These are phyloP conservation scores for Viola odorata DNA, from an alignment of 345 rosid species.

Conservation along the genomic window DNA sequence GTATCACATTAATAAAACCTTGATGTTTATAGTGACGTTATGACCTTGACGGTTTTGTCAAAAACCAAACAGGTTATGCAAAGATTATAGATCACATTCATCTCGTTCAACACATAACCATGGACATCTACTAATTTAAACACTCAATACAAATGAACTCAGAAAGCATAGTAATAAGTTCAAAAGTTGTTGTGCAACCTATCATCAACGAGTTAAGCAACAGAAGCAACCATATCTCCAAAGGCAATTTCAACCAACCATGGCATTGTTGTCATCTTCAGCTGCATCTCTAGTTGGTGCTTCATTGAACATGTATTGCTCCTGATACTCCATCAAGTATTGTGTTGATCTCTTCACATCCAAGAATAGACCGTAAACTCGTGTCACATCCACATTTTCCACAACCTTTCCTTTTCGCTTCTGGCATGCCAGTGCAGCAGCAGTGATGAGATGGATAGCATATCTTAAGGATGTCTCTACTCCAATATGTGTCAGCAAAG, in stretches of 20 bases:
- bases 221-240: no score
- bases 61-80: no score
- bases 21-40: no score
- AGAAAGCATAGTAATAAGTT: no score
- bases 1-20: no score
- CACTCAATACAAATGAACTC: no score
- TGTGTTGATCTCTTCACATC: constrained; percentile 95
- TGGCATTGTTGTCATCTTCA: constrained; percentile 43
- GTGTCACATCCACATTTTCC: constrained; percentile 64
- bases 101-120: no score
- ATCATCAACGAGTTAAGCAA: no score
- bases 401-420: constrained; percentile 72
- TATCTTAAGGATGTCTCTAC: constrained; percentile 87
- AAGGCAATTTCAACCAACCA: constrained; percentile 30
- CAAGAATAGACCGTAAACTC: constrained; percentile 72
- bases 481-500: constrained; percentile 72
- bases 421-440: constrained; percentile 74
- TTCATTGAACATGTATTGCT: constrained; percentile 85
- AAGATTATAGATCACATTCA: no score
- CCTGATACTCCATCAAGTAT: constrained; percentile 81
- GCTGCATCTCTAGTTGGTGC: constrained; percentile 32
- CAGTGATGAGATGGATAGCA: constrained; percentile 80
- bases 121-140: no score
- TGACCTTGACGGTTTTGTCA: no score
- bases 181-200: no score